Evolutionary conservation across 345 rosid genomes (phyloP).

Genomic region (Noccaea bulbosa): DNA sequence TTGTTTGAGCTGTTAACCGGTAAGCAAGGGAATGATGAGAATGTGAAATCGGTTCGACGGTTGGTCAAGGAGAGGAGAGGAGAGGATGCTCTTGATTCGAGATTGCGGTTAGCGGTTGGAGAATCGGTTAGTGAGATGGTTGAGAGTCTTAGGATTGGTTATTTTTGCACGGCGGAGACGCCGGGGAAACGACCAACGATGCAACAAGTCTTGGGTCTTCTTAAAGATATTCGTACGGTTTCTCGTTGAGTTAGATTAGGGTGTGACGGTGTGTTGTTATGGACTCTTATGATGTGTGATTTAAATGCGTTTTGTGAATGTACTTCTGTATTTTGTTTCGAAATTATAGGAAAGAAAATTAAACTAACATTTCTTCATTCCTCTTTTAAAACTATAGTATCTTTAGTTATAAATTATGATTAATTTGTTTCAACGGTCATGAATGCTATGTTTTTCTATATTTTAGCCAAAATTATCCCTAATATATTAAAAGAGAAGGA

Average conservation of each 20-base stretch:
- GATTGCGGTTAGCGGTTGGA: slow-evolving; percentile 53
- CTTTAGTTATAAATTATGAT: too few species aligned
- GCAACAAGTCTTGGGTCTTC: slow-evolving; percentile 89
- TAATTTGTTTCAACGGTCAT: too few species aligned
- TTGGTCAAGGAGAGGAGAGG: slow-evolving; percentile 71
- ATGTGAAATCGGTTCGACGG: slow-evolving; percentile 57
- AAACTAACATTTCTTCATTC: not conserved
- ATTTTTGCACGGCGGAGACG: slow-evolving; percentile 81
- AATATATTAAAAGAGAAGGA: too few species aligned
- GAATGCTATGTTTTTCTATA: too few species aligned
- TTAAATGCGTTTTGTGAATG: slow-evolving; percentile 26
- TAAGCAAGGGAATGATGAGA: slow-evolving; percentile 59
- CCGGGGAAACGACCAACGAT: slow-evolving; percentile 82
- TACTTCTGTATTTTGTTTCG: not conserved
- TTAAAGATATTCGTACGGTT: slow-evolving; percentile 69
- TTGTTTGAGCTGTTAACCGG: slow-evolving; percentile 81
- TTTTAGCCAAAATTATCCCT: too few species aligned
- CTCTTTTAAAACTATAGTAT: too few species aligned
- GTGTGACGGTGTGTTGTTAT: slow-evolving; percentile 15
- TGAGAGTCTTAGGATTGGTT: slow-evolving; percentile 80
- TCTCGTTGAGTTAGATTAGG: slow-evolving; percentile 37
- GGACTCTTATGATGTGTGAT: not conserved
- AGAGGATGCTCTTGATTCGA: slow-evolving; percentile 61
- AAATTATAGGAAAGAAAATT: not conserved
- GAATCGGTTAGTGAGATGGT: slow-evolving; percentile 74